Base-by-base conservation (phyloP, 192 early-diverging fungal species). In the Umbelopsis sp. region DNA sequence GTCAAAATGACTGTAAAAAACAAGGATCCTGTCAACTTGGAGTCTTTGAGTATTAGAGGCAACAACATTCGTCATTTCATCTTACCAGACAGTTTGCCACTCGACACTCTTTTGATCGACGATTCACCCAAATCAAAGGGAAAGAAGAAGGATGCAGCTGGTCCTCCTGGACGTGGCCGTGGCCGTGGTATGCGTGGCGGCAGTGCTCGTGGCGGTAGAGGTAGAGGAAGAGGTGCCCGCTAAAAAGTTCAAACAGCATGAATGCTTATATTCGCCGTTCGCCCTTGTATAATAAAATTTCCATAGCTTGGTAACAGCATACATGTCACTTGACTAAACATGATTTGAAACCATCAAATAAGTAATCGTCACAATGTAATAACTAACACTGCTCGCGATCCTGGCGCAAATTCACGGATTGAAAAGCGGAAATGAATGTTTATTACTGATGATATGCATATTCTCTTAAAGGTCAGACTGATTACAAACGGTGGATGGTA, bases 1-100 rank as follows among this genome's bases (percentile, higher is more conserved):
- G 97, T 98, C 66, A 99, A 99, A 81, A 95, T 99, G 97, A 98
- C 97, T 0, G 91, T 98, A 11, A 93, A 93, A 75, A 91, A 89
- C 80, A 92, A 91, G 80, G 95, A 98, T 67, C 94, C 98, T 10
- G 85, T 90, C 46, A 89, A 84, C 55, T 83, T 99, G 25, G 98
- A 99, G 73, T 88, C 93, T n/a, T 85, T 99, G 49, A 93, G 92
- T 70, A 90, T 99, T 65, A 91, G 98, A 58, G 98, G 98, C 30
- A 97, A 93, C 84, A 98, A 92, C 72, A 91, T 99, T 65, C 86
- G 93, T 69, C 97, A 98, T 80, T 95, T 92, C 61, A 98, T 99
- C 68, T 79, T 99, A 73, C 98, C 98, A 46, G 96, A 98, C 70
- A 93, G 91, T 45, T 71, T 99, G 73, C 96, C 95, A 47, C 85